Conservation (phyloP, 176 grass and related monocot species). For the Tillandsia fasciculata region DNA sequence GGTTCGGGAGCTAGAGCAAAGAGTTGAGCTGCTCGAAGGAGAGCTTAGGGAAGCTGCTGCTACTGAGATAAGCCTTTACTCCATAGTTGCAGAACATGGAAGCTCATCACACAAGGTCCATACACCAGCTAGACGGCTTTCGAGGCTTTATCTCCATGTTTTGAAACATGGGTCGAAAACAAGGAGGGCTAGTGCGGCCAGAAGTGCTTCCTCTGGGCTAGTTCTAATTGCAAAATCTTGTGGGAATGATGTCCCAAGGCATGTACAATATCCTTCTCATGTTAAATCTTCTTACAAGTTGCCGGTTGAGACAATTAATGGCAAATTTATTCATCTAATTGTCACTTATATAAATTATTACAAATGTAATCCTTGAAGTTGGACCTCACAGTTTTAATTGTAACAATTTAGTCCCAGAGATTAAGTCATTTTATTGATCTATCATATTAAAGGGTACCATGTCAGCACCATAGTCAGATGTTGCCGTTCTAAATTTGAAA, state of each 20-base stretch:
- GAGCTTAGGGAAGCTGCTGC: conserved; percentile 83
- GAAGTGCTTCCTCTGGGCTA: conserved; percentile 77
- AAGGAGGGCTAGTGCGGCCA: conserved; percentile 68
- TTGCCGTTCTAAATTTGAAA: too few species aligned
- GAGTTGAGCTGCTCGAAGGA: conserved; percentile 75
- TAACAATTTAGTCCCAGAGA: too few species aligned
- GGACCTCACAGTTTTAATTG: too few species aligned
- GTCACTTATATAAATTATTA: background rate
- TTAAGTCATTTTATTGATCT: too few species aligned
- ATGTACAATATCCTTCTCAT: conserved; percentile 22
- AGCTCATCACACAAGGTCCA: conserved; percentile 96
- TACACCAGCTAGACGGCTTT: conserved; percentile 79
- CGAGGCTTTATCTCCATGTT: conserved; percentile 62
- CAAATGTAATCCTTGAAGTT: too few species aligned
- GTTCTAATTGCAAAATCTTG: conserved; percentile 87
- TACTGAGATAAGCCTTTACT: conserved; percentile 84
- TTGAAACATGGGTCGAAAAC: conserved; percentile 58
- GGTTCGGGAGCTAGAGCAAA: conserved; percentile 70
- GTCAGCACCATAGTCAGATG: too few species aligned
- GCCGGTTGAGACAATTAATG: background rate
- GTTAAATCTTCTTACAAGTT: background rate
- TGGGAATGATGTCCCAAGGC: conserved; percentile 92
- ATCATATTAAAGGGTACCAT: too few species aligned
- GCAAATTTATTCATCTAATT: background rate
- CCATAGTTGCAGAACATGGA: conserved; percentile 73